phyloP scores from a whole-genome alignment of 1,284 basidiomycete species.

The Ceratobasidium sp. region DNA sequence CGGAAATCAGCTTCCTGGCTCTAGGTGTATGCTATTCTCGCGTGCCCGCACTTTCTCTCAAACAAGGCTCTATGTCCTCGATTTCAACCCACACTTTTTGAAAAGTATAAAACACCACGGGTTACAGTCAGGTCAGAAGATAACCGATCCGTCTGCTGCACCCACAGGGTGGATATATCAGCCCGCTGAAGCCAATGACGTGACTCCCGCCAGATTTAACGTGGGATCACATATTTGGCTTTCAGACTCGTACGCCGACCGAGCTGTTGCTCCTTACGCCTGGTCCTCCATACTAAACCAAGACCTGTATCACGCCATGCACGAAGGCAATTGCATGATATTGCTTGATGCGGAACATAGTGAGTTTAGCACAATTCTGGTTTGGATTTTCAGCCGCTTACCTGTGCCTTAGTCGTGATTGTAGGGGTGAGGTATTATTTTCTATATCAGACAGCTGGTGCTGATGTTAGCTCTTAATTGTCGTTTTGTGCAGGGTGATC shows the following conservation, averaged over 20 bases:
- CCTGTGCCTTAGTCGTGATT: background rate
- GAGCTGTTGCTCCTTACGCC: conserved; percentile 8
- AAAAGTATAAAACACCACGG: background rate
- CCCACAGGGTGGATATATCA: background rate
- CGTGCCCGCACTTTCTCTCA: background rate
- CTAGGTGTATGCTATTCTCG: background rate
- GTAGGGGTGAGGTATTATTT: background rate
- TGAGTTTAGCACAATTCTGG: background rate
- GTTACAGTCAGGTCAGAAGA: background rate
- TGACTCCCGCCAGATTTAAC: background rate
- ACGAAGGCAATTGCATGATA: background rate
- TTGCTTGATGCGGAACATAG: conserved; percentile 1
- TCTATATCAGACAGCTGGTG: no score
- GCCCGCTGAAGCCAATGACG: conserved; percentile 10
- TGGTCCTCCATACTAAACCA: conserved; percentile 4
- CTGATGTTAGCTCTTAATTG: no score
- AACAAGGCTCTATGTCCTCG: background rate
- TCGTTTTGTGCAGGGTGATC: no score
- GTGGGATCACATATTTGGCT: background rate
- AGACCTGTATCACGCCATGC: background rate
- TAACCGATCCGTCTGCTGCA: background rate
- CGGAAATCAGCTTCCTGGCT: background rate
- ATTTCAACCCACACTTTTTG: conserved; percentile 14
- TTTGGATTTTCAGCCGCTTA: background rate
- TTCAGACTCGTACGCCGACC: background rate